Percentiles rank a stretch among this genome's conserved stretches.
phyloP scores from a whole-genome alignment of 1,284 basidiomycete species.

The Pseudozyma thailandica region DNA sequence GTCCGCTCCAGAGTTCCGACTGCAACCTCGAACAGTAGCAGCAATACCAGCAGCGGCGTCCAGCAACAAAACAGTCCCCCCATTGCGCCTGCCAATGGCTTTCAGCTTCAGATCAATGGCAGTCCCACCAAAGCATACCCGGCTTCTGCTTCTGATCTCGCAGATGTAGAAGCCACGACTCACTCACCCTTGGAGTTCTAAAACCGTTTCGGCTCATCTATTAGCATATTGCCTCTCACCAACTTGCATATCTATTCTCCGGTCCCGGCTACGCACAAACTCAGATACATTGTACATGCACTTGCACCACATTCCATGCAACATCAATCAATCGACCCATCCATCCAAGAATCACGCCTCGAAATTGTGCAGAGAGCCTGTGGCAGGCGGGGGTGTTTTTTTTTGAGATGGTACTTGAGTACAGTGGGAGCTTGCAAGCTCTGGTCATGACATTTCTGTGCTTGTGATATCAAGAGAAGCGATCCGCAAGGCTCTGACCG shows the following conservation, averaged over 20 bases:
- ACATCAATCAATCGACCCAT: too few relatives aligned
- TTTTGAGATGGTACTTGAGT: too few relatives aligned
- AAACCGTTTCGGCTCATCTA: background rate
- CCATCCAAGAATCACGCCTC: too few relatives aligned
- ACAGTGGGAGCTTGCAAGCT: background rate
- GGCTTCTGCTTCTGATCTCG: background rate
- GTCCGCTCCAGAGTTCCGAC: conserved; percentile 46
- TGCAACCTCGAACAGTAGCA: conserved; percentile 9
- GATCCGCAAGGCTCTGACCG: conserved; percentile 15
- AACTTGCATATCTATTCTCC: background rate
- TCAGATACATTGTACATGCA: too few relatives aligned
- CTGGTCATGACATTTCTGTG: background rate
- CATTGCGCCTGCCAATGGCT: conserved; percentile 7
- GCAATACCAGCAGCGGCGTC: conserved; percentile 2
- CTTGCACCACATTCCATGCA: too few relatives aligned
- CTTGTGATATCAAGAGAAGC: conserved; percentile 15
- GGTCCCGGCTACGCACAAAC: background rate
- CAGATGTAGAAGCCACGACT: conserved; percentile 33
- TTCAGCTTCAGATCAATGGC: conserved; percentile 40
- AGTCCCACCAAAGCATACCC: conserved; percentile 37
- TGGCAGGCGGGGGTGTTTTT: too few relatives aligned
- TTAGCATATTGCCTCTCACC: too few relatives aligned
- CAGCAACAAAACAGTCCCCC: conserved; percentile 5
- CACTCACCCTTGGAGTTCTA: conserved; percentile 50
- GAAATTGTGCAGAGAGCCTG: too few relatives aligned